Evolutionary conservation across 305 asterid species (phyloP).

Genomic region (Fraxinus ornus): DNA sequence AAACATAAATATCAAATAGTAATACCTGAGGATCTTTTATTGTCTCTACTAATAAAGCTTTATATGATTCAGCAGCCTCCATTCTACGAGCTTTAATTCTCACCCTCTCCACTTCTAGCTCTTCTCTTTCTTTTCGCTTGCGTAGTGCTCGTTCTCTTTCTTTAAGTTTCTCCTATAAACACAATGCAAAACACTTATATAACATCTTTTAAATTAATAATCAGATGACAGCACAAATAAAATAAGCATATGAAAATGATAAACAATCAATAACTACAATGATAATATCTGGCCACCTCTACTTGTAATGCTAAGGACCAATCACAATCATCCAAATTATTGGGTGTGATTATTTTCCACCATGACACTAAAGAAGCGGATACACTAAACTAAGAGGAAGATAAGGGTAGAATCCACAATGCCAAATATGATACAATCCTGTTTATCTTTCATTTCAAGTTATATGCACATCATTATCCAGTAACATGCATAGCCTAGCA

Average conservation of each 20-base stretch:
- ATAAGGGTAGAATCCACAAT: background rate
- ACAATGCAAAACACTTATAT: background rate
- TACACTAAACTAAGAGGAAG: background rate
- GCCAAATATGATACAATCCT: background rate
- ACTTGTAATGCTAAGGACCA: background rate
- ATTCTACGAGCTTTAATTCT: constrained; percentile 88
- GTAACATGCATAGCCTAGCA: constrained; percentile 1
- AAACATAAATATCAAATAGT: background rate
- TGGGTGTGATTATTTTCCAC: background rate
- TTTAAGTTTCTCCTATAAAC: constrained; percentile 77
- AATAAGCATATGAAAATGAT: constrained; percentile 2
- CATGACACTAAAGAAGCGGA: background rate
- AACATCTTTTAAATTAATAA: constrained; percentile 2
- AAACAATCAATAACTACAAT: background rate
- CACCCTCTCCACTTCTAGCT: constrained; percentile 98
- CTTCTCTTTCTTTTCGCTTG: constrained; percentile 96
- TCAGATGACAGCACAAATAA: constrained; percentile 12
- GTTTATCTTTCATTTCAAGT: background rate
- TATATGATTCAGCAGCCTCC: constrained; percentile 89
- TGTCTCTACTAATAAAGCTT: constrained; percentile 85
- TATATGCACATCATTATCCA: background rate
- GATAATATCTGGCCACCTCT: background rate
- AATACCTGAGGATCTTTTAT: constrained; percentile 95
- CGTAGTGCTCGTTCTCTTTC: constrained; percentile 89
- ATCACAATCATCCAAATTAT: background rate